Base-by-base conservation (phyloP, 257 asterid species). In the Solanum virginianum region DNA sequence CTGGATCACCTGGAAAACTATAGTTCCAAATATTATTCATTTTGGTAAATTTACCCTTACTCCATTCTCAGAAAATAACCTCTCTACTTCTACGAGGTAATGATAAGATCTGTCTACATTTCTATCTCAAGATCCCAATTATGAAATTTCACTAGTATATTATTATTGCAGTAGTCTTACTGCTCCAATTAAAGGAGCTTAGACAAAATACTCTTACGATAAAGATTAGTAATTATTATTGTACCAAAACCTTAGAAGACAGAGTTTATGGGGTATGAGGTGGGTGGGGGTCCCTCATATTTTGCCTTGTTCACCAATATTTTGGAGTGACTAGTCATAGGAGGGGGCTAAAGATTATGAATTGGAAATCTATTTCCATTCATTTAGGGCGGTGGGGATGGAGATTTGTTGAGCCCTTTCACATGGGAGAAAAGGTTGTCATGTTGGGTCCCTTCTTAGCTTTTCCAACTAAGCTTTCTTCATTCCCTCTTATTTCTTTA, bases 1-100 rank as follows among this genome's bases (percentile, higher is more conserved):
- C 88, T 89, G 89, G 84, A 80, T 87, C 92, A 93, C 87, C 92
- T 89, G 92, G 90, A 90, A 92, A 91, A 92, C 84, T 65, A 39
- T 45, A 69, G 8, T 36, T 36, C 24, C 51, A 69, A 69, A 10
- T 70, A 70, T 18, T 18, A 41, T 15, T 41, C 54, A 41, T 71
- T 71, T 71, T 70, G 51, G 9, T 36, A 57, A 57, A 57, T 18
- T 57, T 57, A 13, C 11, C 20, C 24, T 18, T 57, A 20, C 32
- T 29, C 32, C 3, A 29, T 2, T 29, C 3, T 3, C 32, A 29
- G 3, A 3, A 29, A 29, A 29, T 0, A 29, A 2, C 3, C 32
- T 2, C 32, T 26, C 29, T 26, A 1, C 29, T 26, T 26, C 29
- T 26, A 26, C 0, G 32, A 29, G 32, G 3, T 2, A 32, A 4